Conservation (phyloP, 192 early-diverging fungal genomes). For the Glomus cerebriforme region DNA sequence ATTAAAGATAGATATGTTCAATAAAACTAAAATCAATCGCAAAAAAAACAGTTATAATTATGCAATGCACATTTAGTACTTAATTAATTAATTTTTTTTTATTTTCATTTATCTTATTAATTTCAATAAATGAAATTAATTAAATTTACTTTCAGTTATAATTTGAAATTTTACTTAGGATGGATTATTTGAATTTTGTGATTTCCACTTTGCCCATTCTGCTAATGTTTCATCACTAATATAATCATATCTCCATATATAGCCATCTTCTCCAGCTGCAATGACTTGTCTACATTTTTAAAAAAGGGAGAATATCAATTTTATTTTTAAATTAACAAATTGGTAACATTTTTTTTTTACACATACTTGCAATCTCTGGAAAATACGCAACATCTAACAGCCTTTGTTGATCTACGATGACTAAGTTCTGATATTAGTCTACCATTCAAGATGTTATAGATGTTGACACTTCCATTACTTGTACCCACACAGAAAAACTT, state of each 20-base stretch:
- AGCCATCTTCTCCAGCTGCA: conserved; percentile 74
- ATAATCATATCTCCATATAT: conserved; percentile 85
- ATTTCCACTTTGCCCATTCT: conserved; percentile 66
- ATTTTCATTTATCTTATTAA: neutral
- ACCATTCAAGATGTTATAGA: conserved; percentile 73
- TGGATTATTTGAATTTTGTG: neutral
- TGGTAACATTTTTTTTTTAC: neutral
- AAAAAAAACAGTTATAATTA: neutral
- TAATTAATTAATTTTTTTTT: neutral
- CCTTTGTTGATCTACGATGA: conserved; percentile 77
- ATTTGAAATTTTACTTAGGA: neutral
- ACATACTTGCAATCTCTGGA: conserved; percentile 70
- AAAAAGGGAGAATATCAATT: neutral
- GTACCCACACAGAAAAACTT: conserved; percentile 75
- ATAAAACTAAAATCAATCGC: neutral
- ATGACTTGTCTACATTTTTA: conserved; percentile 56
- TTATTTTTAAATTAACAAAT: neutral
- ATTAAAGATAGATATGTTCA: conserved; percentile 66
- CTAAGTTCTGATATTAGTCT: conserved; percentile 61
- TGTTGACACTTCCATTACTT: conserved; percentile 66
- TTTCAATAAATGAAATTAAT: neutral
- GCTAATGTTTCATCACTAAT: conserved; percentile 71
- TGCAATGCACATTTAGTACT: neutral
- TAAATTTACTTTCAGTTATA: neutral
- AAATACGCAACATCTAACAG: conserved; percentile 80